phyloP scores from a whole-genome alignment of 2,329 filamentous ascomycete genomes.

The Aspergillus latus region DNA sequence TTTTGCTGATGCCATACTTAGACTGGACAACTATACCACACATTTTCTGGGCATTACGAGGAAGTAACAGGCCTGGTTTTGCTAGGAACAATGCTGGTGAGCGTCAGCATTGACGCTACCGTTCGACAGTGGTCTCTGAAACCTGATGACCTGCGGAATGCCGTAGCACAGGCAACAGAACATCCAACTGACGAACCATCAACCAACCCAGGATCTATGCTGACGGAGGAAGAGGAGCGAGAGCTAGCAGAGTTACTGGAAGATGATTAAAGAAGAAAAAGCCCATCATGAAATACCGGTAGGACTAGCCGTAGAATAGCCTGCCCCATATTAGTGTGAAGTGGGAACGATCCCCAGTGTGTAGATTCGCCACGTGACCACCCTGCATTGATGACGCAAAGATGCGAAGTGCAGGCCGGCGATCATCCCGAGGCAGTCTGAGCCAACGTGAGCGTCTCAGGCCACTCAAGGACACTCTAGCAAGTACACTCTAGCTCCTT shows the following conservation, averaged over 20 bases:
- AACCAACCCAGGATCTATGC: constrained; percentile 49
- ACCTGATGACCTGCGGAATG: constrained; percentile 59
- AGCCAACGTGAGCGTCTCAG: constrained; percentile 3
- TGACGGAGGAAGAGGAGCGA: constrained; percentile 89
- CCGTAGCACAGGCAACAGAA: constrained; percentile 50
- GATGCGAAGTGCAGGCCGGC: constrained; percentile 3
- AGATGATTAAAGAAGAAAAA: constrained; percentile 48
- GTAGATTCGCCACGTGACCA: background rate
- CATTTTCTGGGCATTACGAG: constrained; percentile 82
- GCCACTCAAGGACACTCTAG: background rate
- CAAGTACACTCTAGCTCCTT: constrained; percentile 1
- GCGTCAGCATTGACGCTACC: constrained; percentile 87
- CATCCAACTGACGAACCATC: constrained; percentile 48
- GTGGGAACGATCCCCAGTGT: background rate
- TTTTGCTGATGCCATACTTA: constrained; percentile 27
- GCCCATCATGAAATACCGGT: background rate
- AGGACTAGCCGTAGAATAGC: background rate
- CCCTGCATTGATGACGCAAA: constrained; percentile 15
- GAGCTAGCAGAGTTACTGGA: constrained; percentile 91
- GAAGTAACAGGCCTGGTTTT: constrained; percentile 82
- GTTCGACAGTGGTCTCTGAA: constrained; percentile 78
- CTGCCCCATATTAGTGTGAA: background rate
- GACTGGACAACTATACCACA: constrained; percentile 70
- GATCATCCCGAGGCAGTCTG: constrained; percentile 7
- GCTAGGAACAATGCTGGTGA: constrained; percentile 62